Base-by-base conservation (phyloP, 495 filamentous ascomycete genomes). In the Daldinia decipiens region DNA sequence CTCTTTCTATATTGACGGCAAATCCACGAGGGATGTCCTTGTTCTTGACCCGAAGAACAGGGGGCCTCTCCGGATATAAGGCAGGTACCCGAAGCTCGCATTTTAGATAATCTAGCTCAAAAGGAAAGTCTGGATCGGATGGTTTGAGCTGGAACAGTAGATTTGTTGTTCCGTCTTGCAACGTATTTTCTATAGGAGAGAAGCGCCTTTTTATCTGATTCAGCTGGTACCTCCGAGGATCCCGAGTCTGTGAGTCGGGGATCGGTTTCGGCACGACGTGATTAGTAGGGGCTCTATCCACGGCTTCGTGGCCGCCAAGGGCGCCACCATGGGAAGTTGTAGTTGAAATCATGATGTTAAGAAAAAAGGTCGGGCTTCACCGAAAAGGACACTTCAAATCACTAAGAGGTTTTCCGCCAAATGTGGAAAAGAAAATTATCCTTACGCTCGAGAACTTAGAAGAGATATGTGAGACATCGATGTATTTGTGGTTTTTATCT, bases 101-200 rank as follows among this genome's bases (percentile, higher is more conserved):
- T 62, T 91, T 82, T n/a, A 96, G 80, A 21, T 82, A 82, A 11
- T 89, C 86, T 66, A 96, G 80, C 21, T 94, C 91, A 66, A 92
- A 96, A 5, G 93, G 90, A 67, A 95, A 95, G 74, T 96, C 93
- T 0, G 93, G 93, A 74, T 96, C 94, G n/a, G 92, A 94, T 5
- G 94, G 94, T 13, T 77, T 79, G 61, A 97, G 70, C 21, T 81
- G 82, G 76, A 97, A 92, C 0, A 80, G 77, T 21, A 94, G 77
- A 13, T 84, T 83, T 6, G 84, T 87, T 3, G 78, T 75, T 13
- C 85, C 87, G 57, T 84, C 80, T 36, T 84, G 77, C 59, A 86
- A 78, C 9, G 78, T 80, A 15, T 79, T 81, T 72, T 92, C 87
- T 19, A 83, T 81, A 31, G 91, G 89, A 50, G 82, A 85, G 75